Percentiles rank a stretch among this genome's conserved stretches.
These are phyloP conservation scores for Rhodamnia argentea DNA, from an alignment of 345 rosid genomes.

Conservation along the genomic window DNA sequence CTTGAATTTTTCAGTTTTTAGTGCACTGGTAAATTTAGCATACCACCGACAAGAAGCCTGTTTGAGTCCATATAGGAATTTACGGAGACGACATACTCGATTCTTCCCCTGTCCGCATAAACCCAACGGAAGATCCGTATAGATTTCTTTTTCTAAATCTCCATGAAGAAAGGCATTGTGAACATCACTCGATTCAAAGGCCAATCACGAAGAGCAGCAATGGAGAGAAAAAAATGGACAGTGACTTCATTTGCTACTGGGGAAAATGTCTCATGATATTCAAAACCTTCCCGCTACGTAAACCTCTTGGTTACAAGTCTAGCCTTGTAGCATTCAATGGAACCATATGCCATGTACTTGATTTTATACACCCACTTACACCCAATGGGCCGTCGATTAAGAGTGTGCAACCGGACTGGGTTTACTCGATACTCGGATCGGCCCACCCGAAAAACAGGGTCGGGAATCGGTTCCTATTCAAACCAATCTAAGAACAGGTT, in stretches of 20 bases:
- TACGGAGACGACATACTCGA: neutral
- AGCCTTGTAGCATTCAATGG: neutral
- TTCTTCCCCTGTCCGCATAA: neutral
- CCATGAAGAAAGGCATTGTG: neutral
- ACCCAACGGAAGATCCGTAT: neutral
- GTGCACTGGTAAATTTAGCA: neutral
- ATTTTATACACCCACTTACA: neutral
- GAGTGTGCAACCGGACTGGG: no score
- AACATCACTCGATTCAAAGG: neutral
- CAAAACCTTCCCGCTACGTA: neutral
- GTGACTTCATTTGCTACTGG: neutral
- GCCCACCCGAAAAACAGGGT: no score
- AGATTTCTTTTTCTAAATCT: neutral
- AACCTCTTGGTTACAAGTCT: neutral
- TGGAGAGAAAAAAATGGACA: neutral
- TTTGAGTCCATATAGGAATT: neutral
- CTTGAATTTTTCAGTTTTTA: no score
- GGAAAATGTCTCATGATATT: neutral
- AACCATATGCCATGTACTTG: neutral
- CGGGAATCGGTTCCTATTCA: no score
- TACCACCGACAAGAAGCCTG: neutral
- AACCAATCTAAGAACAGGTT: no score
- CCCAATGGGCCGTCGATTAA: neutral
- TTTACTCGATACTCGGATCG: no score
- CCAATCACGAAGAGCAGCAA: neutral